phyloP scores from a whole-genome alignment of 441 rosid genomes.

The Corymbia citriodora region DNA sequence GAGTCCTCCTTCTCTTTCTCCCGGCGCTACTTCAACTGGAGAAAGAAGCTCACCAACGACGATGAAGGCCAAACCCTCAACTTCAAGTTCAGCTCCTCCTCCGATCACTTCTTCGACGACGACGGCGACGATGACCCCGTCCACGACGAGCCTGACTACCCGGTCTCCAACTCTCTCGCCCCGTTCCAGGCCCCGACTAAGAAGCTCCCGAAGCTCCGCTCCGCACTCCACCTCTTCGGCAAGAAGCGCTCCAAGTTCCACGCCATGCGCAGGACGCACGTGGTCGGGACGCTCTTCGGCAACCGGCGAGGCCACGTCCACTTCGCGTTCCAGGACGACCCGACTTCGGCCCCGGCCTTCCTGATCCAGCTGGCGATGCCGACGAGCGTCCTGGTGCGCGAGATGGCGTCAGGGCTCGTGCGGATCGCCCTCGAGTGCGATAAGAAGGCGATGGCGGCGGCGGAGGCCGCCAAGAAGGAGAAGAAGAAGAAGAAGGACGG shows the following conservation, averaged over 20 bases:
- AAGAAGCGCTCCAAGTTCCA: background rate
- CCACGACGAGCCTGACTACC: background rate
- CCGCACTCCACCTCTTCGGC: background rate
- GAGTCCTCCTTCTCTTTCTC: conserved; percentile 18
- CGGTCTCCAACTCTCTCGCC: background rate
- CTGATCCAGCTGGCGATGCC: conserved; percentile 8
- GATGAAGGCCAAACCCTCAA: conserved; percentile 1
- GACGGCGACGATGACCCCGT: background rate
- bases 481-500: background rate
- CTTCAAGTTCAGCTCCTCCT: background rate
- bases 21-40: conserved; percentile 12
- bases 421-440: conserved; percentile 14
- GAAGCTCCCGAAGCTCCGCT: conserved; percentile 4
- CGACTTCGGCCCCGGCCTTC: background rate
- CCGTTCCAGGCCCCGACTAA: conserved; percentile 1
- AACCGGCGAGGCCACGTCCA: conserved; percentile 3
- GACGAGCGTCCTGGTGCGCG: conserved; percentile 10
- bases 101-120: background rate
- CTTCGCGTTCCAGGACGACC: conserved; percentile 5
- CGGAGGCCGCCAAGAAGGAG: background rate
- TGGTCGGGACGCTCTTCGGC: conserved; percentile 12
- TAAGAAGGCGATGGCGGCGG: background rate
- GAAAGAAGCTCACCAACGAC: conserved; percentile 4
- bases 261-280: background rate
- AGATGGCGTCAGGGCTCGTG: conserved; percentile 13